phyloP scores from a whole-genome alignment of 495 filamentous ascomycete species.

The Podospora pseudopauciseta region DNA sequence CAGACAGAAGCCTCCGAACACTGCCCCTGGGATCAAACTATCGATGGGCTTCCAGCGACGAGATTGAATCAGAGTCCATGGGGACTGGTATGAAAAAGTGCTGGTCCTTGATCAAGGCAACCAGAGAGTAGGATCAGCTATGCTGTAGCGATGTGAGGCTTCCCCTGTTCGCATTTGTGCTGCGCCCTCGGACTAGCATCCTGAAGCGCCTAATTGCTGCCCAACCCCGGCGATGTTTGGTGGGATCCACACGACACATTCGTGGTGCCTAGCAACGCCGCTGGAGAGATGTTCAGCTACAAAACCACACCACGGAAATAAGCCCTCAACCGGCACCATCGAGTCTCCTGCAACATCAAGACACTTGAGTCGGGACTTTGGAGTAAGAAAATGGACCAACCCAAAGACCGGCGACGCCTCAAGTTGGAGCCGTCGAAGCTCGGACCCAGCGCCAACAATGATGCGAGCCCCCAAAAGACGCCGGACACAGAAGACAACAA shows the following conservation, averaged over 20 bases:
- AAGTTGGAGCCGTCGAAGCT: neutral
- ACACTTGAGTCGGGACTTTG: neutral
- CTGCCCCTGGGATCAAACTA: neutral
- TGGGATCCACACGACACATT: neutral
- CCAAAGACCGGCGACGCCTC: neutral
- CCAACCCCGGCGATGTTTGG: neutral
- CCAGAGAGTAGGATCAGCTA: neutral
- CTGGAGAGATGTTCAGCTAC: neutral
- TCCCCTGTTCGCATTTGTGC: neutral
- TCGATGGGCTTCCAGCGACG: constrained; percentile 29
- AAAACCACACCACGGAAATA: neutral
- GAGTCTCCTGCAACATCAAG: neutral
- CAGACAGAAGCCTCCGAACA: constrained; percentile 5
- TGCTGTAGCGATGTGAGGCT: neutral
- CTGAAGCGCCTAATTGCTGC: neutral
- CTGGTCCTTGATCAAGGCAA: constrained; percentile 35
- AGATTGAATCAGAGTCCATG: constrained; percentile 42
- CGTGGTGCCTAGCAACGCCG: neutral
- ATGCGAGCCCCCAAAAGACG: neutral
- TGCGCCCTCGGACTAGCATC: neutral
- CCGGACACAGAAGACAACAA: neutral
- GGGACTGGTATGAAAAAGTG: constrained; percentile 50
- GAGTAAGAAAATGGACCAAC: neutral
- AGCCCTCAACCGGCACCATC: neutral
- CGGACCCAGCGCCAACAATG: no score